Base-by-base conservation (phyloP, 2,329 filamentous ascomycete genomes). In the Apiospora pterosperma region DNA sequence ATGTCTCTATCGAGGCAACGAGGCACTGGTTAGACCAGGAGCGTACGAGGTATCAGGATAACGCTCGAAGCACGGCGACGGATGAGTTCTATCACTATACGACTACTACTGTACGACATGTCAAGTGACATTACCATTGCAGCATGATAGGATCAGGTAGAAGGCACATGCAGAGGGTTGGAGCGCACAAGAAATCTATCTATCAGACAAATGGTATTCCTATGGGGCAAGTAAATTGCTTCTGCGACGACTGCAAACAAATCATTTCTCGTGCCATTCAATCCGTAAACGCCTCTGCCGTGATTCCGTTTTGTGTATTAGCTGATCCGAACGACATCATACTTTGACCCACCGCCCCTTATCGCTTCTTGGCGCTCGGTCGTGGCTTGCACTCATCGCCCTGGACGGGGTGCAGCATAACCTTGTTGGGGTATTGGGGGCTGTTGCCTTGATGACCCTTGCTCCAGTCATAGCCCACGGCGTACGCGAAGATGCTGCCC, bases 391-490 rank as follows among this genome's bases (percentile, higher is more conserved):
- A 88, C 75, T 88, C 86, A 63, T 88, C 86, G 42, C 78, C 77
- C 67, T 81, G 81, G 14, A 96, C 87, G 1, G 92, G 89, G 75
- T 96, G 92, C 76, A 97, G 83, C 89, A 93, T 93, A 62, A 96
- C 89, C 81, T 96, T 96, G 77, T 88, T 91, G 10, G 91, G 88
- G 66, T 88, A 88, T 69, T 85, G 85, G 64, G 88, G 88, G 31
- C 83, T 96, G 79, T 98, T 98, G 69, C 84, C 87, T 69, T 91
- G 88, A 80, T 95, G 97, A 19, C 96, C 96, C 83, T 99, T 98
- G 81, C 91, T 93, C 96, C 96, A 99, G 81, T 99, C 96, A 77
- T 99, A 99, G 76, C 93, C 93, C 59, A 97, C 88, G 31, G 94
- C 93, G 72, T 96, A 96, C 19, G 92, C 92, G 75, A 96, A 96